These are phyloP conservation scores for Lophium mytilinum DNA, from an alignment of 495 filamentous ascomycete species.

Conservation along the genomic window DNA sequence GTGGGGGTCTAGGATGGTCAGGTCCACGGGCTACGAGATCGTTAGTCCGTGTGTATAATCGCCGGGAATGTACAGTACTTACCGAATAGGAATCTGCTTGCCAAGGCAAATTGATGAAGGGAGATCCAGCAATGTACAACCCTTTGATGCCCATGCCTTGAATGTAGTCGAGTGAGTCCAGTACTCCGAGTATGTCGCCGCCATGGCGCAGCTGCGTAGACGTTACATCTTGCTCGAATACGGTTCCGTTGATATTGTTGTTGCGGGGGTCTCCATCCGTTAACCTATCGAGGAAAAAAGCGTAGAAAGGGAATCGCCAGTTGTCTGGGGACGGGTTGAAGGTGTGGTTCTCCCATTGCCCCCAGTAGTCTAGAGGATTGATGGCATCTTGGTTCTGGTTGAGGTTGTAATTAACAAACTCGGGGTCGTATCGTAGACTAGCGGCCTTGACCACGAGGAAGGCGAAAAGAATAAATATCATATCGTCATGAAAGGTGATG, in stretches of 20 bases:
- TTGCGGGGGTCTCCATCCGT: conserved; percentile 67
- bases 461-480: no score
- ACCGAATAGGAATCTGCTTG: conserved; percentile 50
- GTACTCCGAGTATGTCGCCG: conserved; percentile 57
- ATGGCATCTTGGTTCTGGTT: conserved; percentile 53
- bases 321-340: conserved; percentile 54
- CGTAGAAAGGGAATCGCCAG: conserved; percentile 69
- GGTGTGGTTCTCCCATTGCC: conserved; percentile 47
- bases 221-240: conserved; percentile 60
- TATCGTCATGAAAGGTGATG: no score
- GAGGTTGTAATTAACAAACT: conserved; percentile 49
- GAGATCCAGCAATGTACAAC: conserved; percentile 42
- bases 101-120: conserved; percentile 63
- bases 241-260: conserved; percentile 60
- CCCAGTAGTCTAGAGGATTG: conserved; percentile 54
- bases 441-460: no score
- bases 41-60: background rate
- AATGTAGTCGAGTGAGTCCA: conserved; percentile 63
- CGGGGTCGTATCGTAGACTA: conserved; percentile 42
- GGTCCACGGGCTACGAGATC: conserved; percentile 46
- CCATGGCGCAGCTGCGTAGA: conserved; percentile 69
- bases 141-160: conserved; percentile 70
- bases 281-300: conserved; percentile 60
- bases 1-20: conserved; percentile 62
- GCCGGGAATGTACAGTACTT: background rate